Evolutionary conservation across 768 basidiomycete genomes (phyloP).

Genomic region (Gyrodon lividus): DNA sequence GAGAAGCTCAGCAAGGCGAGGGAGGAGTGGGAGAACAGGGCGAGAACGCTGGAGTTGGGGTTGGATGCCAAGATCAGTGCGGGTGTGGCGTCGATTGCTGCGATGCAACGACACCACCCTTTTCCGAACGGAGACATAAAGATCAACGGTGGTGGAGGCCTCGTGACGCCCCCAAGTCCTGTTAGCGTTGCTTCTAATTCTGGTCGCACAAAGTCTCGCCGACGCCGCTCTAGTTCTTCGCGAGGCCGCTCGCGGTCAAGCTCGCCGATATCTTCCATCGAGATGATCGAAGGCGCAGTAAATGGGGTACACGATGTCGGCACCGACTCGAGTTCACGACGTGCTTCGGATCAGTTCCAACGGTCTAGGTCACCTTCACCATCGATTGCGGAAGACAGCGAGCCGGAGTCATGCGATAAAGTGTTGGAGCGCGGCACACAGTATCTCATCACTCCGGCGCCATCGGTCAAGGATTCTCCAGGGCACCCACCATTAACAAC

Average conservation of each 20-base stretch:
- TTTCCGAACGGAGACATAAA: constrained; percentile 33
- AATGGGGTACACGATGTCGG: constrained; percentile 16
- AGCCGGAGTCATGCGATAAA: constrained; percentile 24
- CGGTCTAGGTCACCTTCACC: constrained; percentile 31
- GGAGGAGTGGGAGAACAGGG: constrained; percentile 77
- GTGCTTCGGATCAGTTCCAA: constrained; percentile 22
- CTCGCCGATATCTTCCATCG: constrained; percentile 34
- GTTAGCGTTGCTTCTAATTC: constrained; percentile 69
- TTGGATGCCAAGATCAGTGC: constrained; percentile 45
- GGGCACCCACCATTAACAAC: constrained; percentile 19
- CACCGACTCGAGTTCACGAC: constrained; percentile 22
- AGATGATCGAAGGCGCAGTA: constrained; percentile 32
- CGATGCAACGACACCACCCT: constrained; percentile 39
- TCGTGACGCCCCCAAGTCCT: constrained; percentile 78
- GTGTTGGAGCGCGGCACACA: constrained; percentile 19
- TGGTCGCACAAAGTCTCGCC: constrained; percentile 36
- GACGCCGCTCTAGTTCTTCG: constrained; percentile 45
- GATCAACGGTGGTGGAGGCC: constrained; percentile 40
- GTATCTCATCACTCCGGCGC: constrained; percentile 31
- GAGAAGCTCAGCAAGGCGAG: constrained; percentile 69
- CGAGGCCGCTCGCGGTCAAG: constrained; percentile 38
- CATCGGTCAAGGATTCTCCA: constrained; percentile 30
- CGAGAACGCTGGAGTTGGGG: constrained; percentile 51
- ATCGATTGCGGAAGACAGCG: constrained; percentile 28
- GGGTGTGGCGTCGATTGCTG: constrained; percentile 28